Base-by-base conservation (phyloP, 768 basidiomycete species). In the Boletus eberwhitei region DNA sequence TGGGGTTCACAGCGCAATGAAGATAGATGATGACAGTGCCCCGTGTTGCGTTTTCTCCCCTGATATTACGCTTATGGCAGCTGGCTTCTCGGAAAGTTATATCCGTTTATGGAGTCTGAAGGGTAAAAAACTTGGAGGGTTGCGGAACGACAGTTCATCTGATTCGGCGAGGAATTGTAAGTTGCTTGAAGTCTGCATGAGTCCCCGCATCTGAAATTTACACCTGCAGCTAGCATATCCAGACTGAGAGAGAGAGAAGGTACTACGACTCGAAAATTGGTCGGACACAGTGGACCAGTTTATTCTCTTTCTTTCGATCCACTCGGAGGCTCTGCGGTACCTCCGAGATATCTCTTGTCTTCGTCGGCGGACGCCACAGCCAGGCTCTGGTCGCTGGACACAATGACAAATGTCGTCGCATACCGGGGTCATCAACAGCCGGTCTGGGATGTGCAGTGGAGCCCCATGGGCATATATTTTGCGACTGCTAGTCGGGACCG, bases 391-490 rank as follows among this genome's bases (percentile, higher is more conserved):
- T 96, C 93, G 6, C 75, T 98, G 71, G 93, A 98, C 59, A 97
- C 96, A 1, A 85, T 93, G 80, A 83, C 90, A 16, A 97, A 97
- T 63, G 74, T 98, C 11, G 94, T 94, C 19, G 94, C 88, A 7
- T 99, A 94, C 67, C 82, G 93, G 34, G 96, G 97, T 0, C 97
- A 99, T 63, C 88, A 95, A 67, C 95, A 97, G 70, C 94, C 97
- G 0, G 87, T 99, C 1, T 99, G 97, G 97, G 97, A 98, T 63
- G 94, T 96, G 13, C 88, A 98, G 68, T 99, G 97, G 97, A 95
- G 92, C 64, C 96, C 97, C 11, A 86, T 93, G 78, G 95, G 97
- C 5, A 84, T 95, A n/a, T 98, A 99, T 74, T 99, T 99, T 70
- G 96, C 97, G 8, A 96, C 91, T 17, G 95, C 85, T 17, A 95